Evolutionary conservation across 768 basidiomycete species (phyloP), one percentile per base, ranked within the genome.

Genomic region (Leccinum aurantiacum): DNA sequence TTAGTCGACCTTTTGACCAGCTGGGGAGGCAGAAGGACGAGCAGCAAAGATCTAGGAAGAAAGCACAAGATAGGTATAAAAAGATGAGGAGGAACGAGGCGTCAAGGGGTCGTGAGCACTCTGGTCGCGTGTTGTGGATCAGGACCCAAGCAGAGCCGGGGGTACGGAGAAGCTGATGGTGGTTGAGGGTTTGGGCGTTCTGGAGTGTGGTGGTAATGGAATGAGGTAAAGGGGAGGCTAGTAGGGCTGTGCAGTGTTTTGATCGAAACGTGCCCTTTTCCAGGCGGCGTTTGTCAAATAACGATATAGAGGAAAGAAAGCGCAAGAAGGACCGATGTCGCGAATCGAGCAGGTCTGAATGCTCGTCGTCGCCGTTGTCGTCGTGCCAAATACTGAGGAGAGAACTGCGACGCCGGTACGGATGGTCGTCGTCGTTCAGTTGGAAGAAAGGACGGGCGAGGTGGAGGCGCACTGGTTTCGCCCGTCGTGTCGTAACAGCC

Each of bases 201-300:
- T 67, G 63, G 69, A 64, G 61, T 55, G 61, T 74, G 67, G 70
- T 67, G 62, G 71, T 66, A 71, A 72, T 74, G 81, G 79, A 79
- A 80, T 75, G 82, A 84, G 82, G 82, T 79, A 80, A 77, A 80
- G 79, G 82, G 78, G 69, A 83, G 84, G 84, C 81, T 76, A 78
- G 70, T 72, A 71, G 63, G 53, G 70, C 65, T 71, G 75, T 70
- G 67, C 80, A 81, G 82, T 77, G 76, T 85, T 88, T 86, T 87
- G 86, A 88, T 88, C 79, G 78, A 86, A 88, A 88, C 87, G 87
- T 90, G 87, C 83, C 86, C 82, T 77, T 77, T 75, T 79, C 73
- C 76, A 77, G 77, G 77, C 80, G 77, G 76, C 75, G 78, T 78
- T 78, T 80, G 76, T 75, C 76, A 78, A 70, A 78, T 76, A 72